These are phyloP conservation scores for Cladosporium velox DNA, from an alignment of 2,329 filamentous ascomycete genomes.

Conservation along the genomic window DNA sequence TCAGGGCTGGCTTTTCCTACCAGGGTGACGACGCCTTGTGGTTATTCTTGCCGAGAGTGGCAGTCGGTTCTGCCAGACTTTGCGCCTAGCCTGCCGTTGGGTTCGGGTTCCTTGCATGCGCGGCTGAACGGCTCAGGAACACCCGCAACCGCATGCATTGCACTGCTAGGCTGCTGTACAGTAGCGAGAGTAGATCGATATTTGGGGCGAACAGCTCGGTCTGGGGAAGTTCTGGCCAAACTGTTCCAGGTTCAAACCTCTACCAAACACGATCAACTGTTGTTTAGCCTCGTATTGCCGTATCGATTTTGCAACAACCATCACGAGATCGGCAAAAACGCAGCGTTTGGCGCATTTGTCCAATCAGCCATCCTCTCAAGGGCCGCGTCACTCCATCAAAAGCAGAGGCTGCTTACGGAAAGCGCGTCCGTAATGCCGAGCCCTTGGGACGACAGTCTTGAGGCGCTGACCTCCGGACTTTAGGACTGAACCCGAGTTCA, in stretches of 20 bases:
- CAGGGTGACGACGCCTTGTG: conserved; percentile 18
- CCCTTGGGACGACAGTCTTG: conserved; percentile 13
- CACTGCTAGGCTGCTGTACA: neutral
- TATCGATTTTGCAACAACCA: neutral
- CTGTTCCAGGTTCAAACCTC: neutral
- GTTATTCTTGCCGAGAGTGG: conserved; percentile 15
- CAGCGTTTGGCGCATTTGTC: neutral
- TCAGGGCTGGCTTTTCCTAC: neutral
- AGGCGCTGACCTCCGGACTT: neutral
- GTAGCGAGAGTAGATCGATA: neutral
- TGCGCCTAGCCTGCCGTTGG: conserved; percentile 9
- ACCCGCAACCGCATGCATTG: conserved; percentile 17
- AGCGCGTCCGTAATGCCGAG: conserved; percentile 10
- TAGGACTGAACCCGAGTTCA: neutral
- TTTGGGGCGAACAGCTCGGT: neutral
- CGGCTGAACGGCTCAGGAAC: conserved; percentile 18
- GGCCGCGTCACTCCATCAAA: conserved; percentile 11
- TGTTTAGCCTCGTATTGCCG: neutral
- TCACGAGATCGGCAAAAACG: neutral
- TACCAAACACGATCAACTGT: neutral
- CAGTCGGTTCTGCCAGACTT: conserved; percentile 3
- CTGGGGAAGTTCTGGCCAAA: neutral
- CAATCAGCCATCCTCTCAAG: neutral
- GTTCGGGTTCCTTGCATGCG: conserved; percentile 16
- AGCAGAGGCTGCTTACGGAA: neutral